Base-by-base conservation (phyloP, 495 filamentous ascomycete genomes). In the Penicillium dipodomyicola region DNA sequence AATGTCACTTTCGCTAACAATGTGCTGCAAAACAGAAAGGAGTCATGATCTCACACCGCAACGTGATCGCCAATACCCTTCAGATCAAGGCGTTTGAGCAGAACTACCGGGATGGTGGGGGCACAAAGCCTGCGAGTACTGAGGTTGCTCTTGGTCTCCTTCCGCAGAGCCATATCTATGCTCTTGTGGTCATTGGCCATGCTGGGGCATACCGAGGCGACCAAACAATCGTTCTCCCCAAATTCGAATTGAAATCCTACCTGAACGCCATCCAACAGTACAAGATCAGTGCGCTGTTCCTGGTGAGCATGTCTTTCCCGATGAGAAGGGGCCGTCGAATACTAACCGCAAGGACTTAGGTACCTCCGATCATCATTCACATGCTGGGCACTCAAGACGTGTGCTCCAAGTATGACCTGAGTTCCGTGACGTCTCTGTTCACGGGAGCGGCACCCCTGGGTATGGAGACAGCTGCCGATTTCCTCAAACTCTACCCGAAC, bases 1-100 rank as follows among this genome's bases (percentile, higher is more conserved):
- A 12, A 37, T 1, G 35, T 12, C 8, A 17, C 1, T 47, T n/a
- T 23, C 2, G 49, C 35, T 27, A 22, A 29, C 23, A 11, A 46
- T 4, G 25, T 46, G 15, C 3, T 30, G 25, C 44, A 19, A 58
- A 6, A 15, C 52, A 93, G 87, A 96, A 96, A 91, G 91, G 90
- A 25, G 91, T 95, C 37, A 96, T 91, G 91, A 91, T 96, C 59
- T 87, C 90, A 14, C 92, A 96, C 71, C 72, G 77, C 15, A 96
- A 96, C 65, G 87, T 96, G 17, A 96, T 96, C 49, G 84, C 90
- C 29, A 96, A 96, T 63, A 80, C 83, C 1, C 65, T 94, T 62
- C 87, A 92, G 62, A 78, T 85, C 54, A 57, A 65, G 17, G 67
- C 77, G 12, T 84, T 74, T 56, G 87, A 93, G 30, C 65, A 71